Evolutionary conservation across 768 basidiomycete species (phyloP), one percentile per base, ranked within the genome.

Genomic region (Xerocomellus intermedius): DNA sequence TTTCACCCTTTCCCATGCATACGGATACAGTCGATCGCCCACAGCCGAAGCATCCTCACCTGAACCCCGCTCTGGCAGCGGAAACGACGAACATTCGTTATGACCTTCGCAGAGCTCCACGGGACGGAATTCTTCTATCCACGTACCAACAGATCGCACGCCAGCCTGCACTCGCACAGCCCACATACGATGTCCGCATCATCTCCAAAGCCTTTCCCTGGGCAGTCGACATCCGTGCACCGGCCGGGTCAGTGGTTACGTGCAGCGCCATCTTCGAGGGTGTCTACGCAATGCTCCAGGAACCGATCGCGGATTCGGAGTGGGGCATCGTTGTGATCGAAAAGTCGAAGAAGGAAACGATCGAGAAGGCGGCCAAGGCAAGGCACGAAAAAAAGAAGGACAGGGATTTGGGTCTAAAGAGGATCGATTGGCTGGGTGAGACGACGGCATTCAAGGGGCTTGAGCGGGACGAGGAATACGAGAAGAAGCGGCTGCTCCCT

Each of bases 371-470:
- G 2, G 77, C 76, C 49, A 82, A 79, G 69, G 77, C 75, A 55
- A 72, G 86, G 52, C 52, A 68, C 7, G 77, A 78, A 6, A 33
- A 13, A 14, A 14, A 14, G 13, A 62, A 60, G 44, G 73, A 69
- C 16, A 65, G 51, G 41, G 76, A 77, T 45, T 60, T 67, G 55
- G 59, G 62, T 48, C 56, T 82, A 45, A 82, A 77, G 68, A 70
- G 87, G 58, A 80, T 89, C 9, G 87, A 89, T 68, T 85, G 77
- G 73, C 63, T 89, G 8, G 87, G 85, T 6, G 80, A 82, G 36
- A 64, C 60, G 32, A 82, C 81, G 9, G 67, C 81, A 37, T 89
- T 89, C 65, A 80, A 74, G 55, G 87, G 87, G 2, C 62, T 89
- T 57, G 82, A 84, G 61, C 78, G 70, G 68, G 81, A 86, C 55